Conservation (phyloP, 2,329 filamentous ascomycete species). For the Trichoderma guizhouense region DNA sequence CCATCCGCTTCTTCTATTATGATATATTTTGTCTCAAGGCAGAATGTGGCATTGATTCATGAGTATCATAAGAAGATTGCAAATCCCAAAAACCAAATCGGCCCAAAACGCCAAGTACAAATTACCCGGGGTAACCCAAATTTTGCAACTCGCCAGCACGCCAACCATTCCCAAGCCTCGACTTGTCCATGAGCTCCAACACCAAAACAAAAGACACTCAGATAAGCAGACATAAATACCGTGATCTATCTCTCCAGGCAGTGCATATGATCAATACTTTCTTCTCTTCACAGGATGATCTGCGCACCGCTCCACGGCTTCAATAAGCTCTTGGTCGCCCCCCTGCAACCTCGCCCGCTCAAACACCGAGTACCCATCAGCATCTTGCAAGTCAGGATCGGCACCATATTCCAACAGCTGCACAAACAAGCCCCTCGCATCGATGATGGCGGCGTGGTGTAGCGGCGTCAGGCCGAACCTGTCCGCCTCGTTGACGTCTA, state of each 20-base stretch:
- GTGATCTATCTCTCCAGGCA: not conserved
- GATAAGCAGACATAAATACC: not conserved
- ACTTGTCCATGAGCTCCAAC: not conserved
- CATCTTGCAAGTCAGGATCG: not conserved
- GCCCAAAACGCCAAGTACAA: not conserved
- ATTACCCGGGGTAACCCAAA: not conserved
- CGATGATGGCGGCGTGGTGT: not conserved
- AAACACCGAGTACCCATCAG: not conserved
- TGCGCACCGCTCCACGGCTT: not conserved
- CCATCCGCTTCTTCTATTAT: not conserved
- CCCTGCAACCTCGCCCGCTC: not conserved
- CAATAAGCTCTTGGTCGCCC: not conserved
- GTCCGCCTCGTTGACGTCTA: not conserved
- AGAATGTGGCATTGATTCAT: not conserved
- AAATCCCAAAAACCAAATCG: not conserved
- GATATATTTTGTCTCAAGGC: not conserved
- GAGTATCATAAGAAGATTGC: not conserved
- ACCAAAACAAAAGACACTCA: not conserved
- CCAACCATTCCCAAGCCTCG: too few relatives aligned
- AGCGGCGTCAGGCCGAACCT: not conserved
- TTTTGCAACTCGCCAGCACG: not conserved
- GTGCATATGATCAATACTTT: not conserved
- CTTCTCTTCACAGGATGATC: not conserved
- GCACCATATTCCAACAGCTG: not conserved
- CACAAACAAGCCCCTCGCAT: not conserved